Evolutionary conservation across 1,284 basidiomycete species (phyloP), one percentile per base, ranked within the genome.

Genomic region (Trichosporon ovoides): DNA sequence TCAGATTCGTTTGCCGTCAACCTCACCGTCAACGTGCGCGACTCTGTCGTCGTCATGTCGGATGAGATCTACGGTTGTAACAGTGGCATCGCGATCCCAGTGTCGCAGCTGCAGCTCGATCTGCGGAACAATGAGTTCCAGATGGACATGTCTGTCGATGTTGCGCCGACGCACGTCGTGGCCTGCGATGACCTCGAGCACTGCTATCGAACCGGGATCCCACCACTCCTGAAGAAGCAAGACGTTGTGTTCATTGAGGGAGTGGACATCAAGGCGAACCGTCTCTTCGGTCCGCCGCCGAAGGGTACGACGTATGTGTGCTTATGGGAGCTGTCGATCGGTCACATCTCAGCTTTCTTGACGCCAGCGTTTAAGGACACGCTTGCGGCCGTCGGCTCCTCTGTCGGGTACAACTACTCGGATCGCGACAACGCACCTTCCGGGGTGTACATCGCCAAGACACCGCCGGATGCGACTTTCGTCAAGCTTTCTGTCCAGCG

Each of bases 271-370:
- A 84, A 84, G 22, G 87, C 89, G 1, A 85, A 94, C 70, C 84
- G 92, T 35, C 77, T 96, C 13, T 93, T 95, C 68, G 92, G 92
- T 4, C 88, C 89, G 11, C 84, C 85, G 58, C 92, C 92, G 2
- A 82, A 83, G n/a, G 88, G 87, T 0, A 78, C 87, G 1, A 87
- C 91, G 0, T 96, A 96, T 69, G 79, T 93, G 9, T 95, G 91
- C 70, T 83, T 94, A 6, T 96, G 92, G 93, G 89, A 93, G 67
- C 82, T 92, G 46, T 77, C 78, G 19, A 46, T 91, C 22, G 88
- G 88, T 2, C 74, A 81, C 38, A 69, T 91, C 43, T 84, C 84
- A 62, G 82, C 81, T 0, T 73, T 81, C 36, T 66, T 88, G 13
- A 83, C 85, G 1, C 82, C 85, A 3, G 71, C 78, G 13, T 83